A percentile compares a stretch with the other conserved stretches of the same genome.
Conservation (phyloP, 257 asterid genomes). For the Fraxinus americana region DNA sequence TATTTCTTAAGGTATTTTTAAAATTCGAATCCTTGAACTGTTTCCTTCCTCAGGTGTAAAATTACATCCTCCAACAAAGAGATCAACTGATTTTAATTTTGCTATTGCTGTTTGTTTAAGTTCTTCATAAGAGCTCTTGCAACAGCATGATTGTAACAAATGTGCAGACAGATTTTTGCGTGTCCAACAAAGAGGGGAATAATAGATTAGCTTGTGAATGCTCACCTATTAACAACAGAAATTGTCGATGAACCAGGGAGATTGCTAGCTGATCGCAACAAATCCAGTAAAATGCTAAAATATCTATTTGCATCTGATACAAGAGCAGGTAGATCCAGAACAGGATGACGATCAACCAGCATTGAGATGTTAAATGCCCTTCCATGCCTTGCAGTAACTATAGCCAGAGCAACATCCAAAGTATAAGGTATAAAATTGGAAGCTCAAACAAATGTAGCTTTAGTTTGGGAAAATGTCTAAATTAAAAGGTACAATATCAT, state of each 20-base stretch:
- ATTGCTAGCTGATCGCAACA: constrained; percentile 66
- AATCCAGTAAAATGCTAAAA: constrained; percentile 66
- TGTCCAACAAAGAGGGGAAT: constrained; percentile 13
- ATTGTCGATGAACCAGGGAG: constrained; percentile 81
- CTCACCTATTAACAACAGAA: constrained; percentile 87
- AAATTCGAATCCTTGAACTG: neutral
- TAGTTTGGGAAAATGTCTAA: neutral
- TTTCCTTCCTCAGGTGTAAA: neutral
- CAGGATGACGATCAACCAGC: constrained; percentile 76
- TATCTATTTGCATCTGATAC: constrained; percentile 70
- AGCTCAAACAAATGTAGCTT: constrained; percentile 2
- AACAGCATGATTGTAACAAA: constrained; percentile 6
- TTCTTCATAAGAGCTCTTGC: constrained; percentile 12
- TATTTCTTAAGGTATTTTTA: neutral
- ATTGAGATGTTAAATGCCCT: constrained; percentile 72
- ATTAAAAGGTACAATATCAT: constrained; percentile 12
- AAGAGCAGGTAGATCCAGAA: constrained; percentile 69
- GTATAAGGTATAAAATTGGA: constrained; percentile 19
- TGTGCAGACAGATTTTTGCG: constrained; percentile 3
- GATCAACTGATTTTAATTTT: neutral
- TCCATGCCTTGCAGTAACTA: constrained; percentile 57
- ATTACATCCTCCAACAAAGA: constrained; percentile 9
- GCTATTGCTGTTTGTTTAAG: neutral
- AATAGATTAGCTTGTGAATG: constrained; percentile 12
- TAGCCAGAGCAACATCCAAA: constrained; percentile 29